Base-by-base conservation (phyloP, 768 basidiomycete species). In the Collybiopsis luxurians region DNA sequence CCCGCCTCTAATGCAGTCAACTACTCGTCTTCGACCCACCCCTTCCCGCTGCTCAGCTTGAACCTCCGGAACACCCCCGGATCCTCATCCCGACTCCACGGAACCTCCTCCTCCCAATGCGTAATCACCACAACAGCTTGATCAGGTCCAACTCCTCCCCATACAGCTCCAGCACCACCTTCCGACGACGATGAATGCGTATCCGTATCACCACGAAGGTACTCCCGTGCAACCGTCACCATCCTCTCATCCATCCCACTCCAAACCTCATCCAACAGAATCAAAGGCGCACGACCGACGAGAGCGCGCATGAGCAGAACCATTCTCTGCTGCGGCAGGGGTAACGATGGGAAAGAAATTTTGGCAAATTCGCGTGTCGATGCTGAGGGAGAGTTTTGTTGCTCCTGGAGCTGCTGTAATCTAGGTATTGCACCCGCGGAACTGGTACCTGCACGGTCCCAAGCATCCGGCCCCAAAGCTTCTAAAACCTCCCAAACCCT, bases 231-330 rank as follows among this genome's bases (percentile, higher is more conserved):
- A 36, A 81, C 80, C 17, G 69, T 69, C 28, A 95, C 83, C 84
- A 92, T 91, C 4, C 69, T 72, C 43, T 83, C 86, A 60, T 91
- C 91, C 92, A 98, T 95, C 24, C 95, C 95, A 23, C 90, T 86
- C 83, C 92, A 95, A 9, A 87, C 90, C 67, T 99, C 96, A 65
- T 99, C 96, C 39, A 98, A 72, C 10, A 98, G 75, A 6, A 98
- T 76, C 31, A 99, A 67, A 54, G 79, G 81, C 2, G 91, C 89
- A 13, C 77, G 73, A 13, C 82, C 82, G 9, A 95, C 92, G 31
- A 97, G 74, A 26, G 95, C 91, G 17, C 95, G 84, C 80, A 95
- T 85, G 42, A 98, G 78, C 36, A 98, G 73, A 19, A 93, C 83
- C 44, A 95, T 70, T 44, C 86, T 81, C 71, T 96, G 95, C 66